Conservation (phyloP, 2,329 filamentous ascomycete species). For the Monosporascus sp. region DNA sequence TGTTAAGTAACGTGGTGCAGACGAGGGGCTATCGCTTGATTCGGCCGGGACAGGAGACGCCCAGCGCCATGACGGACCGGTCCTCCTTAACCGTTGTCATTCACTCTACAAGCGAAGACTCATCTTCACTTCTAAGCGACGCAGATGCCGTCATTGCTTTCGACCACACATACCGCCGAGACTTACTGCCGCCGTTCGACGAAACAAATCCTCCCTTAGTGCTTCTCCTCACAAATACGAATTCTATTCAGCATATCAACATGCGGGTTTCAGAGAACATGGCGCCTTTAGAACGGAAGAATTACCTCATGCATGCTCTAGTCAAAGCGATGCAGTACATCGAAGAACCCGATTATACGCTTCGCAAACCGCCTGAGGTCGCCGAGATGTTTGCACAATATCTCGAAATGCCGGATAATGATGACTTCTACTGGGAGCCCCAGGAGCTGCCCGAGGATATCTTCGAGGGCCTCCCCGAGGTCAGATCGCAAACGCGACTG, state of each 20-base stretch:
- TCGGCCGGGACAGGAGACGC: conserved; percentile 19
- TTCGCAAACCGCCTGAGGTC: conserved; percentile 38
- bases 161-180: conserved; percentile 42
- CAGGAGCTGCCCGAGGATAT: conserved; percentile 41
- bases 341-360: conserved; percentile 32
- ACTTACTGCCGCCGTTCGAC: conserved; percentile 21
- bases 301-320: conserved; percentile 32
- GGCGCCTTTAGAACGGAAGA: conserved; percentile 42
- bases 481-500: conserved; percentile 27
- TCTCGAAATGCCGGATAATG: conserved; percentile 32
- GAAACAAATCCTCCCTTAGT: conserved; percentile 33
- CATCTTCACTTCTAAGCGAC: conserved; percentile 30
- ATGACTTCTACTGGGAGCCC: conserved; percentile 40
- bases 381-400: conserved; percentile 43
- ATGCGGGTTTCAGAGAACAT: conserved; percentile 35
- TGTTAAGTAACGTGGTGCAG: conserved; percentile 45
- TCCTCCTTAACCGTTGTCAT: conserved; percentile 34
- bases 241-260: conserved; percentile 52
- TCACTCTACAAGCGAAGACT: conserved; percentile 32
- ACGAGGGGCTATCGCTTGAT: conserved; percentile 27
- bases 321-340: conserved; percentile 29
- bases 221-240: conserved; percentile 42
- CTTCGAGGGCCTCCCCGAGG: conserved; percentile 39
- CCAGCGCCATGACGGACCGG: conserved; percentile 7
- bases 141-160: conserved; percentile 50